These are phyloP conservation scores for Fomitiporia mediterranea DNA, from an alignment of 1,284 basidiomycete genomes.

Conservation along the genomic window DNA sequence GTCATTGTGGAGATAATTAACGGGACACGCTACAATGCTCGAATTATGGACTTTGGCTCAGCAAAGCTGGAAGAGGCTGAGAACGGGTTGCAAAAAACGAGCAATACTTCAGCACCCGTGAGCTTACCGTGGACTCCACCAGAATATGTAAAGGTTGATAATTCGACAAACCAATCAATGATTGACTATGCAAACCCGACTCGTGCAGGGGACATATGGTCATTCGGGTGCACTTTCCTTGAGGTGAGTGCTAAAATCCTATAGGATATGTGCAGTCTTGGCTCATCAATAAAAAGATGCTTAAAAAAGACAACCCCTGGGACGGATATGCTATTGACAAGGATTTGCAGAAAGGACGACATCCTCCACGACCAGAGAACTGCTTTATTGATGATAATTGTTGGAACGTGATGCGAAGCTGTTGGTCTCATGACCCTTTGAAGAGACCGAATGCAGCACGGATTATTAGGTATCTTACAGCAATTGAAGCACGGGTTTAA, in stretches of 20 bases:
- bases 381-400: neutral
- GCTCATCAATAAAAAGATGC: neutral
- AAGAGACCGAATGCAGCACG: neutral
- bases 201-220: neutral
- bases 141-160: neutral
- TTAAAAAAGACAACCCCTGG: neutral
- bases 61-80: neutral
- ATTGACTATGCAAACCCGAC: neutral
- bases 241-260: neutral
- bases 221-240: constrained; percentile 5
- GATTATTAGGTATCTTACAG: no score
- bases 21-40: neutral
- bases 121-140: neutral
- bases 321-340: neutral
- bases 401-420: neutral
- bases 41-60: constrained; percentile 1
- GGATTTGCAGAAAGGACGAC: neutral
- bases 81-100: no score
- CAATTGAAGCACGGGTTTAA: no score
- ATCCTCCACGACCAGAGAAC: neutral
- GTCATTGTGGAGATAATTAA: neutral
- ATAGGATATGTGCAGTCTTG: neutral
- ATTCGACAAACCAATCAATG: neutral
- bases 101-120: neutral
- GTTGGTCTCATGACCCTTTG: neutral